Percentiles rank a stretch among this genome's conserved stretches.
These are phyloP conservation scores for Ceratocystis lukuohia DNA, from an alignment of 2,329 filamentous ascomycete species.

Conservation along the genomic window DNA sequence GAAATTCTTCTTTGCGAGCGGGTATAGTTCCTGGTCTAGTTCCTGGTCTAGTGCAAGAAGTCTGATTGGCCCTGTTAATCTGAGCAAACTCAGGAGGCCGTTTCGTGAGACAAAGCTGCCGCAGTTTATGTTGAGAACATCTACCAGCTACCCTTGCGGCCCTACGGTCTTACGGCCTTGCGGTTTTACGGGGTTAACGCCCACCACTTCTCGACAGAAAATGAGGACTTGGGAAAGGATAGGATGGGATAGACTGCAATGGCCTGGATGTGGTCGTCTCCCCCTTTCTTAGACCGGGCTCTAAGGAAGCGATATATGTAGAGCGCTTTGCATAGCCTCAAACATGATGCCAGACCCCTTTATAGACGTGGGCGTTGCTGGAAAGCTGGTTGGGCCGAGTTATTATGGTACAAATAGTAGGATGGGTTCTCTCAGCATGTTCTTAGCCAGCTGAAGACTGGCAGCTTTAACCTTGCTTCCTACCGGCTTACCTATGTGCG, in stretches of 20 bases:
- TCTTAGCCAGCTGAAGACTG: background rate
- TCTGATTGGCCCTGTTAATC: background rate
- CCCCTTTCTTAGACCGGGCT: background rate
- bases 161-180: background rate
- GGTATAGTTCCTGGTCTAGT: too few relatives aligned
- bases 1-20: background rate
- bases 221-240: background rate
- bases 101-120: background rate
- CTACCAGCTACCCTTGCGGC: background rate
- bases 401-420: background rate
- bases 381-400: background rate
- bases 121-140: background rate
- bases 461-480: background rate
- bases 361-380: background rate
- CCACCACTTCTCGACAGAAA: background rate
- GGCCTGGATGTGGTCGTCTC: background rate
- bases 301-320: background rate
- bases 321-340: slow-evolving; percentile 1
- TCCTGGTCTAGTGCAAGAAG: background rate
- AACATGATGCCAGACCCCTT: background rate
- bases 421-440: background rate
- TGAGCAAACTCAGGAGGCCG: background rate
- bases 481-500: background rate
- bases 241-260: background rate
- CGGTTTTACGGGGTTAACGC: background rate